Conservation (phyloP, 1,284 basidiomycete species). For the Apiotrichum veenhuisii region DNA sequence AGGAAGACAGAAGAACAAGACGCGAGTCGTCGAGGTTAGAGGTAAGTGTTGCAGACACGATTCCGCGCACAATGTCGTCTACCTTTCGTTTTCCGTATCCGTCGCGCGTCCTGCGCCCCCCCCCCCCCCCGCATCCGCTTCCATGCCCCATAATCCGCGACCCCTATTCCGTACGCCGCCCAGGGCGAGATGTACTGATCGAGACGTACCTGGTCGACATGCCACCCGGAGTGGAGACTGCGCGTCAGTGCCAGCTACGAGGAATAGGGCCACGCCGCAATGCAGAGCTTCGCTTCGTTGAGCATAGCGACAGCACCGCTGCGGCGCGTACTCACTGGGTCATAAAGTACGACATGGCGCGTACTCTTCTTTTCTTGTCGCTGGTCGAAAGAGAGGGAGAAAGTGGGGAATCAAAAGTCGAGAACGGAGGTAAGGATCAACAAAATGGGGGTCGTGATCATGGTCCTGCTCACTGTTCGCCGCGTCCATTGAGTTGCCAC, state of each 20-base stretch:
- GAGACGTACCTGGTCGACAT: constrained; percentile 66
- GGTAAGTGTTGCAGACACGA: too few species aligned
- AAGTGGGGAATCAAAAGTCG: not conserved
- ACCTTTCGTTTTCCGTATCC: too few species aligned
- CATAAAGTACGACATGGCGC: constrained; percentile 51
- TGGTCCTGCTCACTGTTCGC: not conserved
- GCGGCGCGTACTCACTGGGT: constrained; percentile 45
- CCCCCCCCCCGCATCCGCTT: too few species aligned
- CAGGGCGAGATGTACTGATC: too few species aligned
- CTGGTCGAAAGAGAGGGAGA: not conserved
- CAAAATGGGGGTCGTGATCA: not conserved
- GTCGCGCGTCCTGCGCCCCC: too few species aligned
- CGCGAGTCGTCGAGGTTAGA: too few species aligned
- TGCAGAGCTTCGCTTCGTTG: not conserved
- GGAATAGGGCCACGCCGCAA: too few species aligned
- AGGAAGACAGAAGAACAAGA: too few species aligned
- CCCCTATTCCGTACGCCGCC: too few species aligned
- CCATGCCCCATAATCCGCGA: too few species aligned
- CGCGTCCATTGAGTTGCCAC: not conserved
- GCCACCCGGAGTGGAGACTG: constrained; percentile 85
- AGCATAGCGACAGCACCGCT: too few species aligned
- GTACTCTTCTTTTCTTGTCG: not conserved
- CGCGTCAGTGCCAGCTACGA: not conserved
- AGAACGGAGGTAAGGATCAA: not conserved
- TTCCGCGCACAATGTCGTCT: too few species aligned